These are phyloP conservation scores for Phytopythium ostracodes DNA, from an alignment of 352 stramenopile genomes.

Conservation along the genomic window DNA sequence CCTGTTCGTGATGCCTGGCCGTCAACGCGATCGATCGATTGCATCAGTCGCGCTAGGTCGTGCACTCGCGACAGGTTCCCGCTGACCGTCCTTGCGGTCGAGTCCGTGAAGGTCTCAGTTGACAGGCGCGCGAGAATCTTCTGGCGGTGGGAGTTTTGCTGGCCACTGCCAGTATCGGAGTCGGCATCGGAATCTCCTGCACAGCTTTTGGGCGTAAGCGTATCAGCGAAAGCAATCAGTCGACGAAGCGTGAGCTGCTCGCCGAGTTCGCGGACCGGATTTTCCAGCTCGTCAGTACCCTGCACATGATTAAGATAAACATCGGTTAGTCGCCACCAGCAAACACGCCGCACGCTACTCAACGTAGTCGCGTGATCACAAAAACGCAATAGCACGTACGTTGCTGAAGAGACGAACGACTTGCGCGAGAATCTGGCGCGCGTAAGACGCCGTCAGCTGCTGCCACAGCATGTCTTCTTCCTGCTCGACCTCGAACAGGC, in stretches of 20 bases:
- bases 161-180: slow-evolving; percentile 1
- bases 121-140: slow-evolving; percentile 58
- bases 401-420: slow-evolving; percentile 56
- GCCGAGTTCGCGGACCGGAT: slow-evolving; percentile 49
- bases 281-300: slow-evolving; percentile 27
- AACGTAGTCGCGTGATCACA: background rate
- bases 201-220: slow-evolving; percentile 6
- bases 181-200: too few species aligned
- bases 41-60: slow-evolving; percentile 47
- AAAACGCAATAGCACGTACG: slow-evolving; percentile 15
- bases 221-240: slow-evolving; percentile 50
- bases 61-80: slow-evolving; percentile 46
- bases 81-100: slow-evolving; percentile 34
- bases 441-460: slow-evolving; percentile 56
- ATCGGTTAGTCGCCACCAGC: slow-evolving; percentile 1
- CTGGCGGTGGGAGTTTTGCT: slow-evolving; percentile 36
- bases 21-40: slow-evolving; percentile 40
- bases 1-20: slow-evolving; percentile 6
- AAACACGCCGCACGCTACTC: background rate
- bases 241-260: slow-evolving; percentile 64
- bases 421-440: slow-evolving; percentile 61
- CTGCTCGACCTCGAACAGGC: slow-evolving; percentile 50
- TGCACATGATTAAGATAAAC: slow-evolving; percentile 4
- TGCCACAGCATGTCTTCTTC: slow-evolving; percentile 63
- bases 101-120: slow-evolving; percentile 34